A percentile compares a stretch with the other conserved stretches of the same genome.
phyloP scores from a whole-genome alignment of 2,329 filamentous ascomycete species.

The Pseudogymnoascus pannorum region DNA sequence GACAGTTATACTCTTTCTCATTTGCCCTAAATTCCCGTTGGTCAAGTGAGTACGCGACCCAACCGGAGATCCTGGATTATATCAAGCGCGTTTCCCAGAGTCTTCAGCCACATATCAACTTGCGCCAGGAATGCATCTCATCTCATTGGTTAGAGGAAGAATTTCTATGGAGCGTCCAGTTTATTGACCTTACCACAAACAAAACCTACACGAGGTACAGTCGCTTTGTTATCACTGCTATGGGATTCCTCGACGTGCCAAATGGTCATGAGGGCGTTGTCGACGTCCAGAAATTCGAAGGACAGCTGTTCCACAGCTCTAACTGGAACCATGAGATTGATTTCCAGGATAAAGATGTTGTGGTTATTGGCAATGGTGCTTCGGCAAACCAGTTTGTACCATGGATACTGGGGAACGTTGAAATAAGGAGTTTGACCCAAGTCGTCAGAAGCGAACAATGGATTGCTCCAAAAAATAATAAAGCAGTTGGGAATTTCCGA shows the following conservation, averaged over 20 bases:
- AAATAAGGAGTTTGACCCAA: not conserved
- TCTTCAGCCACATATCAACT: constrained; percentile 23
- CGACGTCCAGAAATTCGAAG: constrained; percentile 36
- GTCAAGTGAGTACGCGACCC: constrained; percentile 27
- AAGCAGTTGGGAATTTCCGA: not conserved
- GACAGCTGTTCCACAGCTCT: constrained; percentile 36
- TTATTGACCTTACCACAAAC: constrained; percentile 25
- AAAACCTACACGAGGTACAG: not conserved
- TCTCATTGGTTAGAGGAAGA: constrained; percentile 19
- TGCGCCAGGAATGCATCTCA: constrained; percentile 19
- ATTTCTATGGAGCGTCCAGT: not conserved
- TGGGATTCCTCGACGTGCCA: constrained; percentile 31
- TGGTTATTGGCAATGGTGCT: not conserved
- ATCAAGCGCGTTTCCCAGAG: constrained; percentile 29
- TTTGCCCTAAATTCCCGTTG: not conserved
- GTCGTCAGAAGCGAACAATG: not conserved
- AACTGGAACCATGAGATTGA: constrained; percentile 30
- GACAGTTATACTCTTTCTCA: not conserved
- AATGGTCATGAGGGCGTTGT: constrained; percentile 38
- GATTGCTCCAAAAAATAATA: not conserved
- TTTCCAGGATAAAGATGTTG: not conserved
- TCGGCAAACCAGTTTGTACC: not conserved
- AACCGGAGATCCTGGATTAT: constrained; percentile 30
- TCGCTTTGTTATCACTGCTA: not conserved
- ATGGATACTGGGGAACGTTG: not conserved